Base-by-base conservation (phyloP, 257 asterid species). In the Forsythia viridissima region DNA sequence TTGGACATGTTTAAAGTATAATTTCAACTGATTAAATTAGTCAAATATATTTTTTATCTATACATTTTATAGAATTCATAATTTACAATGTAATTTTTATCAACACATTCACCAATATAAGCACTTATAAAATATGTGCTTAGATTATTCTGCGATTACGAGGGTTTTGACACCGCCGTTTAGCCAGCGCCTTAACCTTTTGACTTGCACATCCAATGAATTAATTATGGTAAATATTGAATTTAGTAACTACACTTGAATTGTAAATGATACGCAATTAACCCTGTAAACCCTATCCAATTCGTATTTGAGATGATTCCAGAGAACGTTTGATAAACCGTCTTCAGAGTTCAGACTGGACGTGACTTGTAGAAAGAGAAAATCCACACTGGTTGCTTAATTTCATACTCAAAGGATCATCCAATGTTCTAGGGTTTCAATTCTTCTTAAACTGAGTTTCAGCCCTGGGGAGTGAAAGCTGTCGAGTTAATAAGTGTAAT, bases 381-480 rank as follows among this genome's bases (percentile, higher is more conserved):
- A 34, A 40, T 12, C 9, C 15, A 37, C 13, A 20, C 16, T 8
- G 38, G 76, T 72, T 4, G 39, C 76, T 36, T 15, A 10, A 72
- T 72, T 72, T 41, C 40, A 81, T 81, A 79, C 81, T 57, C 34
- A 9, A 76, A 80, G 71, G 84, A 81, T 81, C 83, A 72, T 79
- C 77, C 7, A 51, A 39, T 41, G 5, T n/a, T 71, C 70, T 77
- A 84, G 91, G 89, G 91, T 82, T 88, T 76, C 84, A 73, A 67
- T 79, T 65, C 3, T 61, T 12, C 66, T 57, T 57, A n/a, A 63
- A 63, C 30, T 63, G 86, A 83, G 86, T 85, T 83, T 76, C 86
- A 85, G 82, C 89, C 86, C 91, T 83, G 92, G 92, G 90, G 90
- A 85, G 89, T 82, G 88, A 79, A 61, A 85, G 80, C 84, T 70